Evolutionary conservation across 1,284 basidiomycete genomes (phyloP).

Genomic region (Phellopilus nigrolimitatus): DNA sequence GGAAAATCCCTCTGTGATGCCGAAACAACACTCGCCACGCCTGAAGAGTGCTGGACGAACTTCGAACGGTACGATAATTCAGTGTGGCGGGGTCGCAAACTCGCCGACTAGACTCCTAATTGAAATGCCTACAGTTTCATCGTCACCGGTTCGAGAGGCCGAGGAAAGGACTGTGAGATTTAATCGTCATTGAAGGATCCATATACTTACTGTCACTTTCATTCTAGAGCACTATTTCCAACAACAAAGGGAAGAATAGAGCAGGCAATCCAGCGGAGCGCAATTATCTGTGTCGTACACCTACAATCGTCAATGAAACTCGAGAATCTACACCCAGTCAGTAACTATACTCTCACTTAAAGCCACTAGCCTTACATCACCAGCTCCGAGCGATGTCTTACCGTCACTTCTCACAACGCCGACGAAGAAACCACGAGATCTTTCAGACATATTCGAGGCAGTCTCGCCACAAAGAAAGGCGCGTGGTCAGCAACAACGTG

Average conservation of each 20-base stretch:
- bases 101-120: neutral
- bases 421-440: conserved; percentile 28
- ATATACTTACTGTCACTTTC: neutral
- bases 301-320: neutral
- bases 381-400: conserved; percentile 20
- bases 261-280: neutral
- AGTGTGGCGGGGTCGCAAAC: too few species aligned
- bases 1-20: neutral
- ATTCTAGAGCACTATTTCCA: neutral
- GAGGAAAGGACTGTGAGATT: neutral
- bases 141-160: neutral
- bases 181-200: neutral
- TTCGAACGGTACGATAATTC: neutral
- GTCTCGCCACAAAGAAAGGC: conserved; percentile 20
- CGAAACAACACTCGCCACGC: neutral
- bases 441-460: conserved; percentile 34
- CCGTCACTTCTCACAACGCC: conserved; percentile 22
- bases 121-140: conserved; percentile 3
- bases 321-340: conserved; percentile 6
- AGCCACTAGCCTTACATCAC: conserved; percentile 19
- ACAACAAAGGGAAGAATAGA: neutral
- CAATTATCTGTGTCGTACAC: neutral
- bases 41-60: neutral
- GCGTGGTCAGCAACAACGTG: conserved; percentile 15
- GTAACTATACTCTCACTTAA: conserved; percentile 1